Base-by-base conservation (phyloP, 1,284 basidiomycete species). In the Athelia psychrophila region DNA sequence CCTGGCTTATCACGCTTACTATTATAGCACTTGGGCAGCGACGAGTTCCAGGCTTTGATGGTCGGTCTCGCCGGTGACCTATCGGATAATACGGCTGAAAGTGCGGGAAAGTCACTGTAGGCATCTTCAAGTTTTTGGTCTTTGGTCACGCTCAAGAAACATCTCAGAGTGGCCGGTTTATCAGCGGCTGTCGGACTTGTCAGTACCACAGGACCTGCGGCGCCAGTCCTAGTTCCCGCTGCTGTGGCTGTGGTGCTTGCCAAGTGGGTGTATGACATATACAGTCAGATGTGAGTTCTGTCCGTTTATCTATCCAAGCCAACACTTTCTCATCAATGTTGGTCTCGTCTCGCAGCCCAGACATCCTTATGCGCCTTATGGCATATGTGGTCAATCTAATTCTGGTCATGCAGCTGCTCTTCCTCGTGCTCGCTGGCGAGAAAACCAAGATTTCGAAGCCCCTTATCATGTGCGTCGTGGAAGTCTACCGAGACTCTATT, bases 151-250 rank as follows among this genome's bases (percentile, higher is more conserved):
- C 19, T 35, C 32, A 38, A 19, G 44, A 38, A 23, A 55, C 4
- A 32, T 40, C 18, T 48, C 50, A 27, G 59, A 52, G 42, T 23
- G 56, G 12, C 56, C 53, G 32, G 51, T 56, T 33, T 42, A 16
- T 6, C 8, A 9, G n/a, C 20, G 38, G 38, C 38, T 42, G 16
- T 42, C n/a, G 20, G n/a, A 42, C n/a, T 42, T 30, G 38, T 16
- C 6, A 16, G 8, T 6, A 42, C 20, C 33, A n/a, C n/a, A 9
- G 38, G 38, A n/a, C 38, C 38, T 22, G 58, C 56, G 16, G 57
- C 54, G 9, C 63, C 60, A 5, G 58, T 67, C 44, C 60, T 63
- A 6, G 48, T 65, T 22, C 60, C 64, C 16, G 59, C 65, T 27
- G 57, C 56, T 20, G 60, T 57, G n/a, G 35, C 51, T 10, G 15